These are phyloP conservation scores for Pisolithus albus DNA, from an alignment of 768 basidiomycete species.

Conservation along the genomic window DNA sequence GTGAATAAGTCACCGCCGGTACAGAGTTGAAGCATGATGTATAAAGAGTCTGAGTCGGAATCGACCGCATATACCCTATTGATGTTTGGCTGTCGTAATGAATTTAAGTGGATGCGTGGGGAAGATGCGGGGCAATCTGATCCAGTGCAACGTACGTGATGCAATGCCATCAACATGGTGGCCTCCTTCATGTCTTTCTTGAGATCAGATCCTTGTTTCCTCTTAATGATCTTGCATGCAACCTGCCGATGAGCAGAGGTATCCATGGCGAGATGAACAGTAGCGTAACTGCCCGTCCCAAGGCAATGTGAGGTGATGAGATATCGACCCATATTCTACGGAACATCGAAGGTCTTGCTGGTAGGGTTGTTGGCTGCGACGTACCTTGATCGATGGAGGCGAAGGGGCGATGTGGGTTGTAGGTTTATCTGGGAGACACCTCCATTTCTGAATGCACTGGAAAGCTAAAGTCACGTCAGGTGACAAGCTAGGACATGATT, in stretches of 20 bases:
- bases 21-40: slow-evolving; percentile 80
- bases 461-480: slow-evolving; percentile 41
- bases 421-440: slow-evolving; percentile 44
- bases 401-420: slow-evolving; percentile 51
- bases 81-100: slow-evolving; percentile 59
- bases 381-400: slow-evolving; percentile 48
- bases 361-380: neutral
- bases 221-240: slow-evolving; percentile 78
- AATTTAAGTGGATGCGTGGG: neutral
- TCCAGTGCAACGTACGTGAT: slow-evolving; percentile 48
- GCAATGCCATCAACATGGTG: slow-evolving; percentile 58
- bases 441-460: slow-evolving; percentile 54
- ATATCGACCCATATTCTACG: slow-evolving; percentile 58
- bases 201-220: slow-evolving; percentile 36
- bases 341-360: neutral
- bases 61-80: slow-evolving; percentile 71
- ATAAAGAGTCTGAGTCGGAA: slow-evolving; percentile 56
- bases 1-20: slow-evolving; percentile 87
- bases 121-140: neutral
- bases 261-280: slow-evolving; percentile 73
- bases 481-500: neutral
- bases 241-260: slow-evolving; percentile 59
- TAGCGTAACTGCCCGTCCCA: slow-evolving; percentile 77
- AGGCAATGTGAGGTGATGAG: slow-evolving; percentile 73
- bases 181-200: slow-evolving; percentile 72